Percentiles rank a stretch among this genome's conserved stretches.
Evolutionary conservation across 352 stramenopile species (phyloP).

Genomic region (Phytophthora cajani): DNA sequence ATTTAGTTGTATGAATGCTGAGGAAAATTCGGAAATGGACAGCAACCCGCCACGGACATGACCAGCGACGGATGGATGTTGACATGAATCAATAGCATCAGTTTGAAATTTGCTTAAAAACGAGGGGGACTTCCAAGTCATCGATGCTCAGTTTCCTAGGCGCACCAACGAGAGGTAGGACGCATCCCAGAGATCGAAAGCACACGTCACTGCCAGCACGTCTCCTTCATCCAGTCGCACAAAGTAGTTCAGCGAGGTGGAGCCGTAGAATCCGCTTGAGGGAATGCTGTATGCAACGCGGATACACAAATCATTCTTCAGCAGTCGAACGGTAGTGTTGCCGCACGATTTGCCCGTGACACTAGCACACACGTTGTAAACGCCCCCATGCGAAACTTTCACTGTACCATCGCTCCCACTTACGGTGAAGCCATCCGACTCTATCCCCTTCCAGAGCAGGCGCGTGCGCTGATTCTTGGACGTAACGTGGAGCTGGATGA

Average conservation of each 20-base stretch:
- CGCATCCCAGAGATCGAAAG: not conserved
- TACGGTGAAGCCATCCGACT: not conserved
- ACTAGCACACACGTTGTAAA: conserved; percentile 2
- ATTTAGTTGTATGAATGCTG: not conserved
- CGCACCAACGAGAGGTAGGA: not conserved
- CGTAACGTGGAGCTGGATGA: not conserved
- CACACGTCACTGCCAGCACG: not conserved
- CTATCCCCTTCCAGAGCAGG: not conserved
- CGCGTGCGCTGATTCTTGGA: not conserved
- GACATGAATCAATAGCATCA: not conserved
- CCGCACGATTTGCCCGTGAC: not conserved
- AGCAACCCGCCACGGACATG: not conserved
- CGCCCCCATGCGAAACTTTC: not conserved
- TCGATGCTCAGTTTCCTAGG: not conserved
- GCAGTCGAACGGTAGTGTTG: not conserved
- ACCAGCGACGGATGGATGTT: not conserved
- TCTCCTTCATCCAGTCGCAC: not conserved
- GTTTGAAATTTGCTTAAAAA: too few species aligned
- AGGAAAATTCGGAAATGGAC: not conserved
- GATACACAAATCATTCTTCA: not conserved
- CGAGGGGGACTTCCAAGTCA: too few species aligned
- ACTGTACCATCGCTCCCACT: not conserved
- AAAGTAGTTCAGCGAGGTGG: not conserved
- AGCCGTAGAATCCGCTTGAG: not conserved
- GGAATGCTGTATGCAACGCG: not conserved